Evolutionary conservation across 2,329 filamentous ascomycete genomes (phyloP), one percentile per base, ranked within the genome.

Genomic region (Dactylellina parvicollis): DNA sequence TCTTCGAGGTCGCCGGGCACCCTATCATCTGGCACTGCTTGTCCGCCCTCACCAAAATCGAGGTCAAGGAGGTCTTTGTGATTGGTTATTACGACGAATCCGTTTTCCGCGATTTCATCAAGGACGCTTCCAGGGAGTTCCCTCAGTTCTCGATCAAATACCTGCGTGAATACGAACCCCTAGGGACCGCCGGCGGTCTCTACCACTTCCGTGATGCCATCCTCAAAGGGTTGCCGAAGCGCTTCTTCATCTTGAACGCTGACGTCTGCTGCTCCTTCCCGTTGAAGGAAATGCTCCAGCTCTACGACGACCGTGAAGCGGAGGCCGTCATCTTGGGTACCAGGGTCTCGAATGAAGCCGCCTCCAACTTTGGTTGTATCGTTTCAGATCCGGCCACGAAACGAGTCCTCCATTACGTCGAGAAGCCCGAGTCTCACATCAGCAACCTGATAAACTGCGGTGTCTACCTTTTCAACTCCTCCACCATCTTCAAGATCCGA

Each of bases 131-230:
- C 74, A 87, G 87, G 81, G 90, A 92, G 80, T 96, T 96, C 83
- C 92, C 93, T 60, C 87, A 92, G 80, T 88, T 98, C 79, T 88
- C 89, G 78, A 92, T 98, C 83, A 92, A 93, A 82, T 99, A 99
- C 84, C 88, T 99, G 60, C 91, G 95, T 80, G 95, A 99, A 85
- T 99, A 99, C 84, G 90, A 96, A 82, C 93, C 95, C 70, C 84
- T 99, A 75, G 95, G 95, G 80, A 98, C 95, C 12, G 95, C 95
- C 28, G 95, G 95, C 78, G 95, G 95, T 75, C 88, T 99, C 47
- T 99, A 98, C 86, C 95, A 98, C 84, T 98, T 99, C 88, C 92
- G 95, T 80, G 95, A 99, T 87, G 92, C 92, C 76, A 98, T 99
- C 80, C 88, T 98, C 81, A 98, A 97, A 85, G 93, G 94, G 80